These are phyloP conservation scores for Aureobasidium sp. DNA, from an alignment of 2,329 filamentous ascomycete species.

Conservation along the genomic window DNA sequence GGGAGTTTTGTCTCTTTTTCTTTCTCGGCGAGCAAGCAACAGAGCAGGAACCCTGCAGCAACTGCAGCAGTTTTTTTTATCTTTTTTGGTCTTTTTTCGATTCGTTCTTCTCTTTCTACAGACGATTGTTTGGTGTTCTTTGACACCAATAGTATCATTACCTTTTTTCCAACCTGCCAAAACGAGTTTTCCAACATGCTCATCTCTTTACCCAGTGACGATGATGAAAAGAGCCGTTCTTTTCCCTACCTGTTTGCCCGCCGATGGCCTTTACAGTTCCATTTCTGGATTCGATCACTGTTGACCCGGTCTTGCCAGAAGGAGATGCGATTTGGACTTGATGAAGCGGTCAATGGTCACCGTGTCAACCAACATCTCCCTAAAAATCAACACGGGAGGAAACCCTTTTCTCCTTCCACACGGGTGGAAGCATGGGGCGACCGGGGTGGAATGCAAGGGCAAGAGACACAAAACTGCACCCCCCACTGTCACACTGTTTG, in stretches of 20 bases:
- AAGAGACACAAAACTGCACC: neutral
- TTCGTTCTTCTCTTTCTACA: neutral
- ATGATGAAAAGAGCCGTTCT: neutral
- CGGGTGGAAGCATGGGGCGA: neutral
- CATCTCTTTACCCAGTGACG: neutral
- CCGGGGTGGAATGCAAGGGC: neutral
- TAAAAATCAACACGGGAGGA: neutral
- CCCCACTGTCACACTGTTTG: neutral
- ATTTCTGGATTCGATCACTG: no score
- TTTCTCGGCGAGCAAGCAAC: neutral
- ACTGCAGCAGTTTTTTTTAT: neutral
- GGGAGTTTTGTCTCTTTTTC: neutral
- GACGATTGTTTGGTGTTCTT: neutral
- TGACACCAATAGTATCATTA: neutral
- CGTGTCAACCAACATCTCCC: neutral
- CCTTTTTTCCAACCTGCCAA: neutral
- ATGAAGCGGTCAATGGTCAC: neutral
- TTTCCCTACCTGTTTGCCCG: neutral
- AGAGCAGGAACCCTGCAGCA: slow-evolving; percentile 2
- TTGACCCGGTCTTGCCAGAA: no score
- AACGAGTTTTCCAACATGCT: neutral
- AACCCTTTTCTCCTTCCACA: neutral
- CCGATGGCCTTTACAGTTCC: no score
- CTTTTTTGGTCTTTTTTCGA: neutral
- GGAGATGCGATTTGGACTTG: neutral